Evolutionary conservation across 2,329 filamentous ascomycete species (phyloP).

Genomic region (Pestalotiopsis fici): DNA sequence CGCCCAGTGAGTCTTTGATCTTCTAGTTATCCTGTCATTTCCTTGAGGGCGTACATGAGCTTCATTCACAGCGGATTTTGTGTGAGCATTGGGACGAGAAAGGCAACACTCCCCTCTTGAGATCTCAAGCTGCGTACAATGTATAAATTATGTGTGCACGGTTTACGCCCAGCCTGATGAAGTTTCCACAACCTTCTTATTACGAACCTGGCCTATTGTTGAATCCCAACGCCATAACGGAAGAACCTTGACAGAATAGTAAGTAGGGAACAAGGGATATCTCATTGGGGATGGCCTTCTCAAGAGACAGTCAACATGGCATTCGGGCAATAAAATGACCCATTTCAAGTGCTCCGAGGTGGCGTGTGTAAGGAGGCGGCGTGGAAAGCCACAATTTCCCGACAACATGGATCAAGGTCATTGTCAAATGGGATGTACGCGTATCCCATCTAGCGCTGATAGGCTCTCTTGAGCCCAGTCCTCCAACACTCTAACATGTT

Average conservation of each 20-base stretch:
- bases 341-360: neutral
- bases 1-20: too few relatives aligned
- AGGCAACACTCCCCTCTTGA: neutral
- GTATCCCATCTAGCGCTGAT: neutral
- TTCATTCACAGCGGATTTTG: neutral
- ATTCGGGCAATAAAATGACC: neutral
- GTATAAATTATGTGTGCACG: neutral
- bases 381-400: neutral
- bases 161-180: neutral
- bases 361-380: neutral
- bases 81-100: neutral
- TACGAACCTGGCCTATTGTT: too few relatives aligned
- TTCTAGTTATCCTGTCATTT: too few relatives aligned
- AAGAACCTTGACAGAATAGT: neutral
- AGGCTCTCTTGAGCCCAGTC: neutral
- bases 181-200: neutral
- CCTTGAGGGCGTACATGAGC: neutral
- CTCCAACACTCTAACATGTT: neutral
- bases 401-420: neutral
- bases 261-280: neutral
- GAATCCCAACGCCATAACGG: neutral
- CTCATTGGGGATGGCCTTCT: neutral
- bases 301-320: neutral
- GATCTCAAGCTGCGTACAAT: too few relatives aligned
- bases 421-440: neutral